Base-by-base conservation (phyloP, 2,329 filamentous ascomycete species). In the Aspergillus ochraceus region DNA sequence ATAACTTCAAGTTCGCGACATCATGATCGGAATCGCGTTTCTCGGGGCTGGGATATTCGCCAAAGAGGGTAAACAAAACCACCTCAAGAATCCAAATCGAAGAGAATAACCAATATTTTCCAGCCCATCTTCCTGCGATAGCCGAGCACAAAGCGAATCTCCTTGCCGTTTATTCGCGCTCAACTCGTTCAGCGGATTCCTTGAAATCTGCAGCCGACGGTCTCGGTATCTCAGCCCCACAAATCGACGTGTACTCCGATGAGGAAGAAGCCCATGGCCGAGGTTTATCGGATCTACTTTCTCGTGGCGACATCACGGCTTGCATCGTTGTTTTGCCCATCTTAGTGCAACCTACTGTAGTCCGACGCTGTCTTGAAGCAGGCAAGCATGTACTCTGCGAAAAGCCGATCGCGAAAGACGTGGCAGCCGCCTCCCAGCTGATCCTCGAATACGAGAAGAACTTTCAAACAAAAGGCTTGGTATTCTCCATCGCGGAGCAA, bases 351-450 rank as follows among this genome's bases (percentile, higher is more conserved):
- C 49, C 55, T 2, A 10, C 6, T 20, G n/a, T 62, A 8, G 54
- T 61, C 19, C 29, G 24, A 17, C n/a, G 32, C 19, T 57, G 51
- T 6, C 32, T 61, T 14, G 20, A 32, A 1, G 58, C 58, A 1
- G 54, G 58, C 14, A 60, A 60, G 24, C 54, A 60, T 20, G 58
- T 57, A 11, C 53, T 60, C 10, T 52, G 54, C 50, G 58, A 60
- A 26, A 60, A 60, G 4, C 58, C 54, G 10, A n/a, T 60, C 17
- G 58, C 58, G 2, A 30, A 29, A n/a, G 50, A 54, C 32, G 39
- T 54, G 19, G 6, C 20, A 22, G 39, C 52, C 3, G 59, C 59
- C 1, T 9, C 24, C 2, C n/a, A 30, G 17, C 26, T 60, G 9
- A 52, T 58, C 8, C 12, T 10, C 11, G 19, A 12, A 11, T 36